phyloP scores from a whole-genome alignment of 2,329 filamentous ascomycete genomes.

The Keithomyces neogunnii region DNA sequence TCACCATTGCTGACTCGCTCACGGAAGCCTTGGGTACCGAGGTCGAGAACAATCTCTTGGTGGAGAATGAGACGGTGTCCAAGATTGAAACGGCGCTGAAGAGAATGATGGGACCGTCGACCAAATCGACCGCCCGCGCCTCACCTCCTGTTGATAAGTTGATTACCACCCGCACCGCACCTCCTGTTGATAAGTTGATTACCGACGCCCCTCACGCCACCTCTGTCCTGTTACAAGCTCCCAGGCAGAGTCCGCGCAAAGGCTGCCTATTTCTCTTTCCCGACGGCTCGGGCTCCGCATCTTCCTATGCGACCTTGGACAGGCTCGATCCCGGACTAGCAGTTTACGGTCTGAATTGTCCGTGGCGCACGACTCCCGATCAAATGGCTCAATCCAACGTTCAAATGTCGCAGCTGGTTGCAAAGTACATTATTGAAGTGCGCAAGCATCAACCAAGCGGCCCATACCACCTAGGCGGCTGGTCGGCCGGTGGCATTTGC shows the following conservation, averaged over 20 bases:
- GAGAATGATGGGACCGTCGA: no score
- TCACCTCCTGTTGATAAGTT: no score
- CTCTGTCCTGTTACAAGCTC: constrained; percentile 29
- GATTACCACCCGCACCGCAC: no score
- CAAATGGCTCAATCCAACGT: constrained; percentile 18
- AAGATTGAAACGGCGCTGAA: no score
- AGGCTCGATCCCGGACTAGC: constrained; percentile 34
- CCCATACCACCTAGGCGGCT: constrained; percentile 60
- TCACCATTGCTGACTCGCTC: constrained; percentile 46
- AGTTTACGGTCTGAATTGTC: constrained; percentile 48
- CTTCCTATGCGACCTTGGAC: constrained; percentile 44
- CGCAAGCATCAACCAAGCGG: constrained; percentile 60
- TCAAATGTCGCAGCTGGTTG: constrained; percentile 26
- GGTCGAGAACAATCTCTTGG: constrained; percentile 21
- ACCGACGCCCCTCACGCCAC: constrained; percentile 24
- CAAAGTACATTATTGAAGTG: constrained; percentile 51
- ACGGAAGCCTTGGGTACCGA: constrained; percentile 48
- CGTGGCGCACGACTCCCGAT: constrained; percentile 52
- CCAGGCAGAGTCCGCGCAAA: no score
- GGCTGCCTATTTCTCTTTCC: constrained; percentile 24
- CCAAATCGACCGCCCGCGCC: no score
- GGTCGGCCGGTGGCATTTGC: constrained; percentile 67
- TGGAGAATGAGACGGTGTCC: no score
- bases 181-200: no score
- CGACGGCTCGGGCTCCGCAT: constrained; percentile 51